These are phyloP conservation scores for Lablab purpureus DNA, from an alignment of 306 rosid species.

Conservation along the genomic window DNA sequence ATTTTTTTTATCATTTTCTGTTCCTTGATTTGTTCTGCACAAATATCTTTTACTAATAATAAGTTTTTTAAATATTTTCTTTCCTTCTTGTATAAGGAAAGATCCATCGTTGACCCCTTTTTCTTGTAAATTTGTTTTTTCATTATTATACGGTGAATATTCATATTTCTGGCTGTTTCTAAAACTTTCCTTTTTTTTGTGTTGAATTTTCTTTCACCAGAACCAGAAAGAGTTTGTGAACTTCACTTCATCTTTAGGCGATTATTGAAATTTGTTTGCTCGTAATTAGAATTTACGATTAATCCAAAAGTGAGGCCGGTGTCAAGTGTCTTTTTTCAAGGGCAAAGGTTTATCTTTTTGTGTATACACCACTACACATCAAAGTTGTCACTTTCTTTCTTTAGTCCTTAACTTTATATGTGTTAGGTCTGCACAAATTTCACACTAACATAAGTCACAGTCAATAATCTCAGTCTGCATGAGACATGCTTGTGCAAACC, in stretches of 20 bases:
- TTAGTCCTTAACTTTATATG: neutral
- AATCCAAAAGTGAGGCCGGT: conserved; percentile 13
- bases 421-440: neutral
- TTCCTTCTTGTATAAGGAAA: conserved; percentile 19
- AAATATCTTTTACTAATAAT: neutral
- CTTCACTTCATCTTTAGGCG: neutral
- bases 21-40: neutral
- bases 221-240: neutral
- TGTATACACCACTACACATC: neutral
- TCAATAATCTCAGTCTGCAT: neutral
- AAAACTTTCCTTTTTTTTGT: too few relatives aligned
- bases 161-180: neutral
- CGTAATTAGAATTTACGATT: neutral
- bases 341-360: neutral
- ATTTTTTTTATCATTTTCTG: neutral
- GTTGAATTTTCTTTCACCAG: neutral
- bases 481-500: neutral
- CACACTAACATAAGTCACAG: neutral
- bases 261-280: neutral
- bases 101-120: conserved; percentile 17
- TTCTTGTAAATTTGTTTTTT: conserved; percentile 6
- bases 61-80: neutral
- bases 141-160: neutral
- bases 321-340: neutral
- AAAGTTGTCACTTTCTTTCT: conserved; percentile 31